Percentiles rank a stretch among this genome's conserved stretches.
phyloP scores from a whole-genome alignment of 768 basidiomycete species.

The Plicaturopsis crispa region DNA sequence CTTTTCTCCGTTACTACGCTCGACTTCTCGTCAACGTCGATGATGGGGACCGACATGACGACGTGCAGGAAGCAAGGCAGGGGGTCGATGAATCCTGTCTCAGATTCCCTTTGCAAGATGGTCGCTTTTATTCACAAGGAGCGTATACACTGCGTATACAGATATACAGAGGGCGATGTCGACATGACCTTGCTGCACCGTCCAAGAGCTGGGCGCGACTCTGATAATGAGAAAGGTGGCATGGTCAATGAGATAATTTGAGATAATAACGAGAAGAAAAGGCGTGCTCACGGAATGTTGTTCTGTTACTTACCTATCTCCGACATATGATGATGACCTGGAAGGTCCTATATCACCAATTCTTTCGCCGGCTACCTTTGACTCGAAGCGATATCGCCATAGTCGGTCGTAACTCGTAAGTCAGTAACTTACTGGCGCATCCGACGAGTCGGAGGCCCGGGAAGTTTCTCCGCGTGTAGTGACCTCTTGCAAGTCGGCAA shows the following conservation, averaged over 20 bases:
- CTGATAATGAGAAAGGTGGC: background rate
- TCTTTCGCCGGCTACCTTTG: slow-evolving; percentile 7
- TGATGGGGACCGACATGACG: too few relatives aligned
- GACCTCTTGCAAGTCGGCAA: too few relatives aligned
- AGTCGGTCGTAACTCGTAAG: background rate
- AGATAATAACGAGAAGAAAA: background rate
- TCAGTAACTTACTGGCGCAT: background rate
- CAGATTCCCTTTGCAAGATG: background rate
- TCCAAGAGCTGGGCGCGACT: slow-evolving; percentile 1
- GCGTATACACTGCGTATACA: slow-evolving; percentile 1
- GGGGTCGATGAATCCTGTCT: too few relatives aligned
- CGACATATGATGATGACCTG: slow-evolving; percentile 7
- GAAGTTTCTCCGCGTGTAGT: too few relatives aligned
- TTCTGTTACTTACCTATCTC: slow-evolving; percentile 10
- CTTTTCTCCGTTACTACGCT: too few relatives aligned
- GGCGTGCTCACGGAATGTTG: slow-evolving; percentile 15
- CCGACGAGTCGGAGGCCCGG: too few relatives aligned
- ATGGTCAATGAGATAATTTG: background rate
- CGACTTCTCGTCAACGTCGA: too few relatives aligned
- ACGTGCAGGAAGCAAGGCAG: too few relatives aligned
- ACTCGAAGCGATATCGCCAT: slow-evolving; percentile 3
- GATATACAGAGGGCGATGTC: background rate
- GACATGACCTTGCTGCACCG: background rate
- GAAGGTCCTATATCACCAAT: slow-evolving; percentile 8
- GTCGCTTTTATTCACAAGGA: background rate